phyloP scores from a whole-genome alignment of 805 yeast species.

The Candida saitoana region DNA sequence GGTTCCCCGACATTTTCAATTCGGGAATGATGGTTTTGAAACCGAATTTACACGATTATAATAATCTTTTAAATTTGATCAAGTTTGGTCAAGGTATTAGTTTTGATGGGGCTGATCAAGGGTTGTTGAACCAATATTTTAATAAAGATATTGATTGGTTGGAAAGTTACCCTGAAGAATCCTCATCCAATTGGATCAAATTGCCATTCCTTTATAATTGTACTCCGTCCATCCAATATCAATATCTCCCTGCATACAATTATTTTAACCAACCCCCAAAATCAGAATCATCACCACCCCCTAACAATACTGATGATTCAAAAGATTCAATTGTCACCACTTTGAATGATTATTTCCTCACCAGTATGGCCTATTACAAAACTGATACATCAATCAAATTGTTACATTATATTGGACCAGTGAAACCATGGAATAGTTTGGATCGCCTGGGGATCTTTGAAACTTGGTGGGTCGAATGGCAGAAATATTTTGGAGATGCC shows the following conservation, averaged over 20 bases:
- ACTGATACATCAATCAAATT: conserved; percentile 38
- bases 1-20: conserved; percentile 90
- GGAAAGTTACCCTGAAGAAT: neutral
- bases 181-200: conserved; percentile 51
- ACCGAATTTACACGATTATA: conserved; percentile 46
- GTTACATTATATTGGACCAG: conserved; percentile 64
- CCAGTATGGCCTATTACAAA: conserved; percentile 17
- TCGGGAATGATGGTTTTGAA: conserved; percentile 65
- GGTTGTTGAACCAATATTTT: conserved; percentile 75
- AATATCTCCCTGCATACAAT: conserved; percentile 66
- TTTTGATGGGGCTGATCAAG: conserved; percentile 93
- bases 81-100: conserved; percentile 20
- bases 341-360: conserved; percentile 14
- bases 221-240: conserved; percentile 60
- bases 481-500: conserved; percentile 22
- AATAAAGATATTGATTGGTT: conserved; percentile 42
- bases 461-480: conserved; percentile 41
- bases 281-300: conserved; percentile 2
- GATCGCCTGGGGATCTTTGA: conserved; percentile 17
- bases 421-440: conserved; percentile 51
- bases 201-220: conserved; percentile 84
- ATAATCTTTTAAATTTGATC: conserved; percentile 32
- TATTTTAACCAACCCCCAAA: conserved; percentile 36
- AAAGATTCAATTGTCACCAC: conserved; percentile 8
- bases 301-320: neutral